Percentiles rank a stretch among this genome's conserved stretches.
Evolutionary conservation across 345 rosid genomes (phyloP).

Genomic region (Brassica nigra): DNA sequence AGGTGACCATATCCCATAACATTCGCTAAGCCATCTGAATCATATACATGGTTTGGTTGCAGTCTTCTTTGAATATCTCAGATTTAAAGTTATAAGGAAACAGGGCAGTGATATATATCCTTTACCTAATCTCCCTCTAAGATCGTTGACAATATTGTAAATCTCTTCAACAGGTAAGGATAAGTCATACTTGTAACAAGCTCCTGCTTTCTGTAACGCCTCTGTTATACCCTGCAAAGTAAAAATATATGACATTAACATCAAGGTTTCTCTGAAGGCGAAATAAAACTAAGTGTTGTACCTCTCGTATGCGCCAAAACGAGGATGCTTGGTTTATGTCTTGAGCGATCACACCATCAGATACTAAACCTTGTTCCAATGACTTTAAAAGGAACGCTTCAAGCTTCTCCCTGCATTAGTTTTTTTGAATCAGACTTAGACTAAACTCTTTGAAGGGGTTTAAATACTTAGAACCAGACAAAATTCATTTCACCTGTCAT

Average conservation of each 20-base stretch:
- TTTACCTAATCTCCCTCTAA: slow-evolving; percentile 75
- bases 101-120: slow-evolving; percentile 3
- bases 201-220: slow-evolving; percentile 85
- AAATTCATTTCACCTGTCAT: slow-evolving; percentile 53
- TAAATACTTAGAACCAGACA: slow-evolving; percentile 1
- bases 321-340: slow-evolving; percentile 89
- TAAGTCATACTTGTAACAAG: slow-evolving; percentile 87
- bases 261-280: background rate
- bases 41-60: slow-evolving; percentile 17
- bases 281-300: slow-evolving; percentile 14
- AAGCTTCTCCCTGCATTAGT: slow-evolving; percentile 72
- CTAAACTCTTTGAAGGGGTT: slow-evolving; percentile 5
- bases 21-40: slow-evolving; percentile 64
- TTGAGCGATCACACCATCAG: slow-evolving; percentile 94
- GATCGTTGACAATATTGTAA: slow-evolving; percentile 78
- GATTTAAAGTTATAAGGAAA: background rate
- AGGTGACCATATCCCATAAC: slow-evolving; percentile 94
- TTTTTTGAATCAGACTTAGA: background rate
- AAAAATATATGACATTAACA: background rate
- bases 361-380: slow-evolving; percentile 78
- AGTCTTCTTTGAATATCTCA: background rate
- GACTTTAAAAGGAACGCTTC: slow-evolving; percentile 82
- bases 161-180: slow-evolving; percentile 87
- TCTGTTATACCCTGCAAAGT: slow-evolving; percentile 76
- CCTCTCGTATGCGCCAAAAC: slow-evolving; percentile 95